Conservation (phyloP, 257 asterid species). For the Henckelia pumila region DNA sequence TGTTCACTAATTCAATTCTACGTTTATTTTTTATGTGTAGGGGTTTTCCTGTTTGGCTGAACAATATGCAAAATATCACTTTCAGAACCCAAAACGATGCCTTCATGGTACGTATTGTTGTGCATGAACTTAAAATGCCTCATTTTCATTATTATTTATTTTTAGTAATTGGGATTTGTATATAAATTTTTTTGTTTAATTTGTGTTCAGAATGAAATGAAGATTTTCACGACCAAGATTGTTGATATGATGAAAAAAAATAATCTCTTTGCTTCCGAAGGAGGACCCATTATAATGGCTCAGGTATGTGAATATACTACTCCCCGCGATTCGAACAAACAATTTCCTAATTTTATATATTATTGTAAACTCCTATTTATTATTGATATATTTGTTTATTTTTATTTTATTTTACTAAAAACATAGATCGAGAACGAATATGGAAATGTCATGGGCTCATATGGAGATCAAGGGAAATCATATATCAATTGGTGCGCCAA, state of each 20-base stretch:
- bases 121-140: neutral
- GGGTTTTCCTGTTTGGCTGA: slow-evolving; percentile 51
- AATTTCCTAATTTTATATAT: no score
- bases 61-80: slow-evolving; percentile 30
- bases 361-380: no score
- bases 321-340: no score
- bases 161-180: neutral
- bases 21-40: slow-evolving; percentile 20
- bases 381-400: no score
- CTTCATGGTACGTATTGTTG: slow-evolving; percentile 29
- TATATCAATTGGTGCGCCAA: slow-evolving; percentile 33
- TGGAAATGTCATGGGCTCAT: slow-evolving; percentile 34
- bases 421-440: slow-evolving; percentile 46
- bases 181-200: neutral
- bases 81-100: slow-evolving; percentile 37
- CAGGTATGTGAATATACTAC: slow-evolving; percentile 36
- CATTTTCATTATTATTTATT: no score
- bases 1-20: neutral
- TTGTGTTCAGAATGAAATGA: slow-evolving; percentile 37
- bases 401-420: neutral
- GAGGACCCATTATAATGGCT: slow-evolving; percentile 51
- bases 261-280: slow-evolving; percentile 44
- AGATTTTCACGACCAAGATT: slow-evolving; percentile 33
- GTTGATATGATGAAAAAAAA: slow-evolving; percentile 40
- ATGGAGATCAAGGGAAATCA: slow-evolving; percentile 28